phyloP scores from a whole-genome alignment of 305 asterid species.

The Fraxinus albicans region DNA sequence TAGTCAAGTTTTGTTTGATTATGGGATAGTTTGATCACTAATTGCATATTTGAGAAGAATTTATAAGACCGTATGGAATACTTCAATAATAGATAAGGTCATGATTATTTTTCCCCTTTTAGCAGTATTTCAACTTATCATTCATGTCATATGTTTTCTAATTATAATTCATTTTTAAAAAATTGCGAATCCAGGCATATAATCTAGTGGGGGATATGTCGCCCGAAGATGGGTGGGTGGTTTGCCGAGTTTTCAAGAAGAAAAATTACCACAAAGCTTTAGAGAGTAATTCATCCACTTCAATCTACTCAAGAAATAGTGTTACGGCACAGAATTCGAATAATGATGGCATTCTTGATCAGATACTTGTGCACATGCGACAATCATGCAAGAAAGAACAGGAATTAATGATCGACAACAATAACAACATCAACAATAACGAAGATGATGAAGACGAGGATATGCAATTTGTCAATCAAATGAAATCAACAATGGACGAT shows the following conservation, averaged over 20 bases:
- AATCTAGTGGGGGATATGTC: constrained; percentile 36
- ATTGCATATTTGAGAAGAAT: not conserved
- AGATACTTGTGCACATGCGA: constrained; percentile 77
- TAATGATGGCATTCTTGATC: constrained; percentile 67
- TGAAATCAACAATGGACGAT: not conserved
- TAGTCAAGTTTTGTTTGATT: not conserved
- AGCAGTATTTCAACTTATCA: not conserved
- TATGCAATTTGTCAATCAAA: constrained; percentile 14
- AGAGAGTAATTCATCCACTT: constrained; percentile 39
- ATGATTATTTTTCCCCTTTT: too few relatives aligned
- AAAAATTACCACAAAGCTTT: constrained; percentile 80
- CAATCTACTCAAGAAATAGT: constrained; percentile 21
- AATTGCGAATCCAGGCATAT: constrained; percentile 30
- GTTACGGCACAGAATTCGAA: not conserved
- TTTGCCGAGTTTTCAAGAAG: constrained; percentile 96
- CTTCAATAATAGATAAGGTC: not conserved
- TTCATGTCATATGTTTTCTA: not conserved
- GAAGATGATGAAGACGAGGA: not conserved
- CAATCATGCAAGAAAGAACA: constrained; percentile 59
- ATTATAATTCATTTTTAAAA: not conserved
- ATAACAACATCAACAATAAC: not conserved
- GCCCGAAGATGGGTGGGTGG: constrained; percentile 91
- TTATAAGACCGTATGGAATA: not conserved
- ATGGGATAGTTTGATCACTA: not conserved
- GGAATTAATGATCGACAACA: constrained; percentile 8